Conservation (phyloP, 495 filamentous ascomycete genomes). For the Trichoderma gamsii region DNA sequence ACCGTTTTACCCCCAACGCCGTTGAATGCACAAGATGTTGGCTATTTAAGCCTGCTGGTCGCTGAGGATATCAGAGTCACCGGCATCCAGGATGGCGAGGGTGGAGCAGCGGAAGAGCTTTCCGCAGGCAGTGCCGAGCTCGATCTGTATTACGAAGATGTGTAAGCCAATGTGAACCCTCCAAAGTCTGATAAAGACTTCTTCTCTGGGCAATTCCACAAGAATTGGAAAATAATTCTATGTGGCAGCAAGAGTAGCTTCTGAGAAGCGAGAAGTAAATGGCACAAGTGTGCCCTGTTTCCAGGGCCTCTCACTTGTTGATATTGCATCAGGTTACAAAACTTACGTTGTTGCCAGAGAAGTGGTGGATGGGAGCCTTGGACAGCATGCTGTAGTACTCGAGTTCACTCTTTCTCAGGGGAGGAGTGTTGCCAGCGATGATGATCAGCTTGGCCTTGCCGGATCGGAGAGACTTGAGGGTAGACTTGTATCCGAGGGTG, state of each 20-base stretch:
- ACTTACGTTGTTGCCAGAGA: conserved; percentile 95
- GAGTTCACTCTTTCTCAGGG: conserved; percentile 90
- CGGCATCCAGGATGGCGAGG: conserved; percentile 92
- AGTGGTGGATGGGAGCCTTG: conserved; percentile 94
- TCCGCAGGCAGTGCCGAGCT: conserved; percentile 81
- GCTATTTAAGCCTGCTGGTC: conserved; percentile 53
- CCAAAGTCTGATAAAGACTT: conserved; percentile 71
- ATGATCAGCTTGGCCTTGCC: conserved; percentile 74
- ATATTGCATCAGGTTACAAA: conserved; percentile 13
- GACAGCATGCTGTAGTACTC: conserved; percentile 89
- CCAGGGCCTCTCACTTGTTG: neutral
- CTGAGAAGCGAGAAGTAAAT: conserved; percentile 13
- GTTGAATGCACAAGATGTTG: conserved; percentile 22
- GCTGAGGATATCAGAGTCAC: conserved; percentile 94
- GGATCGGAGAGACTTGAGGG: conserved; percentile 87
- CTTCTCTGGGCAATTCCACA: conserved; percentile 64
- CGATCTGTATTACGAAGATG: conserved; percentile 59
- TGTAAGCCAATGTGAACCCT: conserved; percentile 64
- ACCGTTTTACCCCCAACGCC: conserved; percentile 35
- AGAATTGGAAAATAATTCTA: conserved; percentile 16
- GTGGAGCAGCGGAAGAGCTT: conserved; percentile 87
- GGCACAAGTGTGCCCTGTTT: neutral
- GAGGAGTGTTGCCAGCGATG: conserved; percentile 91
- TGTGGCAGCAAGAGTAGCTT: conserved; percentile 8
- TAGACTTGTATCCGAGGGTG: conserved; percentile 89